These are phyloP conservation scores for Hortiboletus rubellus DNA, from an alignment of 1,284 basidiomycete genomes.

Conservation along the genomic window DNA sequence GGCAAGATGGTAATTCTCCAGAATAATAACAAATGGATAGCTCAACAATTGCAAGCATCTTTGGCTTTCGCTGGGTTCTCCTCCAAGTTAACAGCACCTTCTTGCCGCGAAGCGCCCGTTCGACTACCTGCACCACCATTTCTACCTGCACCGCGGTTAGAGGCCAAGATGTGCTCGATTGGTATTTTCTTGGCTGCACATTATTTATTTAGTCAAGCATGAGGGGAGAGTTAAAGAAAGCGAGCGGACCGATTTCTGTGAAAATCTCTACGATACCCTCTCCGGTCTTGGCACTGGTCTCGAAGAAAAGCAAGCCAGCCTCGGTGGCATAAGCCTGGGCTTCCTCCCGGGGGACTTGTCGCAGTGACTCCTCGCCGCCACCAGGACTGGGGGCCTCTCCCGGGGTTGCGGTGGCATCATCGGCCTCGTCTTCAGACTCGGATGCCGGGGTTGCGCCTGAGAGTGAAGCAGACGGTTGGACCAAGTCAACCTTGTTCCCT, in stretches of 20 bases:
- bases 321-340: constrained; percentile 96
- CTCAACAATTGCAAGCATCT: constrained; percentile 79
- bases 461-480: constrained; percentile 64
- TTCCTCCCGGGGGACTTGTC: constrained; percentile 91
- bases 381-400: constrained; percentile 59
- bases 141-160: constrained; percentile 63
- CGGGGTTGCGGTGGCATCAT: constrained; percentile 85
- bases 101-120: constrained; percentile 51
- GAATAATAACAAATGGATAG: constrained; percentile 15
- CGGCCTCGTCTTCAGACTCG: constrained; percentile 79
- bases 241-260: constrained; percentile 87
- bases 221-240: not conserved
- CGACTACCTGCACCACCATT: constrained; percentile 58
- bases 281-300: constrained; percentile 98
- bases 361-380: constrained; percentile 64
- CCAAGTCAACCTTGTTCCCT: constrained; percentile 95
- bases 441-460: constrained; percentile 48
- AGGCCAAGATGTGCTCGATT: constrained; percentile 87
- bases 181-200: constrained; percentile 90
- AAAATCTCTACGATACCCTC: constrained; percentile 97
- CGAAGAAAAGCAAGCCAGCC: constrained; percentile 92
- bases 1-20: constrained; percentile 21
- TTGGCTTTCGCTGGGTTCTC: constrained; percentile 67
- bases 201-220: constrained; percentile 5
- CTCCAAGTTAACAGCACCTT: constrained; percentile 69